Evolutionary conservation across 805 yeast species (phyloP).

Genomic region (Priceomyces medius): DNA sequence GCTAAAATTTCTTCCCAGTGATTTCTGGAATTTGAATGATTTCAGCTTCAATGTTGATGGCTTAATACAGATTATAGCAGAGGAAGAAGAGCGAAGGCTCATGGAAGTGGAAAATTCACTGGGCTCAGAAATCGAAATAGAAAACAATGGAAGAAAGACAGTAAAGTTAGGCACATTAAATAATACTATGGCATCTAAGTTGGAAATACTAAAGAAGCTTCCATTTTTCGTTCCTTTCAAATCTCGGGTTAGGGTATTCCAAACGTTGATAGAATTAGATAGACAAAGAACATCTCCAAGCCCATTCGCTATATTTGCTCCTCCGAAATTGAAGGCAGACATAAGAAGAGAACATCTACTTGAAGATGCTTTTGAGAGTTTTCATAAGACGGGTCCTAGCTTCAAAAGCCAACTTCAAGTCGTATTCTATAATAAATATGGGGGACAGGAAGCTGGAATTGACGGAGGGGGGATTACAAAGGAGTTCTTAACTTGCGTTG

Average conservation of each 20-base stretch:
- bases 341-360: slow-evolving; percentile 70
- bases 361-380: slow-evolving; percentile 69
- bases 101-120: slow-evolving; percentile 12
- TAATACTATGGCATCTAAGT: slow-evolving; percentile 22
- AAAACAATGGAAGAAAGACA: background rate
- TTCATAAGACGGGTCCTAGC: slow-evolving; percentile 49
- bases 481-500: slow-evolving; percentile 77
- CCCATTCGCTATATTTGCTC: slow-evolving; percentile 15
- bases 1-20: slow-evolving; percentile 45
- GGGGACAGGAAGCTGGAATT: slow-evolving; percentile 78
- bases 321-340: slow-evolving; percentile 41
- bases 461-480: slow-evolving; percentile 98
- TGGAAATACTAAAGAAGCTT: slow-evolving; percentile 55
- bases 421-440: slow-evolving; percentile 68
- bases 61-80: slow-evolving; percentile 37
- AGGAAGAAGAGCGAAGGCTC: slow-evolving; percentile 40
- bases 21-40: slow-evolving; percentile 52
- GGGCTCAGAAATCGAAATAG: slow-evolving; percentile 15
- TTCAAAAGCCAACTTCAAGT: slow-evolving; percentile 65
- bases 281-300: slow-evolving; percentile 21
- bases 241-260: slow-evolving; percentile 71
- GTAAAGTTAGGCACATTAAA: slow-evolving; percentile 5
- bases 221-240: slow-evolving; percentile 83
- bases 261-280: slow-evolving; percentile 59
- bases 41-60: slow-evolving; percentile 32